Evolutionary conservation across 306 rosid genomes (phyloP).

Genomic region (Ormosia emarginata): DNA sequence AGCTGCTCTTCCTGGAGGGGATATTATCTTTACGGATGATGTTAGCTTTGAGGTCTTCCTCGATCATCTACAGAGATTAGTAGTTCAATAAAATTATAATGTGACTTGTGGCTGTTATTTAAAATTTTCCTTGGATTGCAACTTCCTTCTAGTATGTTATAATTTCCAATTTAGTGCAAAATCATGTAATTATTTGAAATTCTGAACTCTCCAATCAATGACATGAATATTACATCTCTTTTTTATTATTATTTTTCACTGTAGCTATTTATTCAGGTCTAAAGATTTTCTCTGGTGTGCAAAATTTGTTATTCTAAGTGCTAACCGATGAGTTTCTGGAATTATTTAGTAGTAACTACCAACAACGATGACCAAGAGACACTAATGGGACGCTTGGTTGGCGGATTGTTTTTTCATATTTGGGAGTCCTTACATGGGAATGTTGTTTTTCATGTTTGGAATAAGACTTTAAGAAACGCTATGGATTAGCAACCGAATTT

Average conservation of each 20-base stretch:
- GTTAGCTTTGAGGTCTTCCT: conserved; percentile 95
- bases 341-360: not conserved
- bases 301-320: not conserved
- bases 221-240: not conserved
- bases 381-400: not conserved
- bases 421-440: not conserved
- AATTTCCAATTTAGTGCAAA: conserved; percentile 27
- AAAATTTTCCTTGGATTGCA: conserved; percentile 7
- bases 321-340: not conserved
- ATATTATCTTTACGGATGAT: conserved; percentile 84
- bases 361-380: not conserved
- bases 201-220: not conserved
- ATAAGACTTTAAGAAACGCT: no score
- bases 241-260: not conserved
- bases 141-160: not conserved
- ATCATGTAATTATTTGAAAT: conserved; percentile 31
- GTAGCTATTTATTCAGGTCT: not conserved
- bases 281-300: not conserved
- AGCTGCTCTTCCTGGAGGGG: conserved; percentile 75
- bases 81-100: conserved; percentile 57
- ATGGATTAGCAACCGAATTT: no score
- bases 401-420: not conserved
- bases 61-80: conserved; percentile 96
- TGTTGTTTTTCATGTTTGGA: not conserved
- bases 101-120: conserved; percentile 4